Base-by-base conservation (phyloP, 225 moss, liverwort and hornwort species). In the Marchantia polymorpha region DNA sequence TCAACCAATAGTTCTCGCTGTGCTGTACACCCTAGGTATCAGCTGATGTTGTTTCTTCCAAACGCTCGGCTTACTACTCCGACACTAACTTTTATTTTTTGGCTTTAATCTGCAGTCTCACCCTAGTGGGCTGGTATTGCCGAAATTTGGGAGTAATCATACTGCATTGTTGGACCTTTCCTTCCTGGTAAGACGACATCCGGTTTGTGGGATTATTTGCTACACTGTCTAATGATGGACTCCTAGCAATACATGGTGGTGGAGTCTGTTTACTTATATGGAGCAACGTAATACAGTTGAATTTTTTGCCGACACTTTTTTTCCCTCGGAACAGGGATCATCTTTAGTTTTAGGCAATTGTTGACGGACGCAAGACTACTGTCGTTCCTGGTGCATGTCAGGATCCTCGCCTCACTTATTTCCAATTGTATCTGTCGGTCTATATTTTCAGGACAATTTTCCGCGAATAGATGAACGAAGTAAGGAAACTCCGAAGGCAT, bases 111-210 rank as follows among this genome's bases (percentile, higher is more conserved):
- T 74, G 72, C 91, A 96, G 94, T 90, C 92, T 77, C 91, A 84
- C 82, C 86, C 92, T 22, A 88, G 92, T 85, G 92, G 94, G 74
- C 83, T 93, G 54, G 86, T 85, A 56, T 87, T 94, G 66, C 82
- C 93, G 11, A 97, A 97, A 84, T 85, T 83, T 85, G 97, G 97
- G 76, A 94, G 87, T 76, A 97, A 94, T 56, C 88, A 94, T 69
- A 94, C 97, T 60, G 97, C 97, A 53, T 83, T 97, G 25, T 83
- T 97, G 77, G 97, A 97, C 88, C 89, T 97, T 51, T 97, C 97
- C 0, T 97, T 97, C 81, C 72, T 94, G 91, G 93, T 94, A 85
- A 39, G 56, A 52, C 23, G 20, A 52, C 22, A 25, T 52, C 50
- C 51, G 12, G 6, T 71, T 17, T 20, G 12, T 12, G 7, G 27